phyloP scores from a whole-genome alignment of 1,139 yeast genomes.

The Sugiyamaella sp. region DNA sequence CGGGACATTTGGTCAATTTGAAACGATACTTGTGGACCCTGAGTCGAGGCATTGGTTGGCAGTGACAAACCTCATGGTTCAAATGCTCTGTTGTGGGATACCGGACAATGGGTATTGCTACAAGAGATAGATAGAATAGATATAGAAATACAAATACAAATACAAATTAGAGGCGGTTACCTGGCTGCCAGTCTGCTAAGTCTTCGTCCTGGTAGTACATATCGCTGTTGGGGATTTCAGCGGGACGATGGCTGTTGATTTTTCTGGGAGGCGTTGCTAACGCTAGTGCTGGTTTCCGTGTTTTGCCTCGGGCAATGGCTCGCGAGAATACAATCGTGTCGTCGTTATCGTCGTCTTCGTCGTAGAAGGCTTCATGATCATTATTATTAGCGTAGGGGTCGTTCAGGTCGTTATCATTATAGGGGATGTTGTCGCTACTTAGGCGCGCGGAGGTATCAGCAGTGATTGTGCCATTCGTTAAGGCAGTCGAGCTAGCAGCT shows the following conservation, averaged over 20 bases:
- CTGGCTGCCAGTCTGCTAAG: slow-evolving; percentile 27
- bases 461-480: not conserved
- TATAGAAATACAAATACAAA: not conserved
- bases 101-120: no score
- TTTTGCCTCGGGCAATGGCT: slow-evolving; percentile 14
- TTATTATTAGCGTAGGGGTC: slow-evolving; percentile 1
- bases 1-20: not conserved
- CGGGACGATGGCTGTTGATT: not conserved
- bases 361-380: not conserved
- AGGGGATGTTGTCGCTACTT: not conserved
- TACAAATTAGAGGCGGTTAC: not conserved
- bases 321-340: slow-evolving; percentile 8
- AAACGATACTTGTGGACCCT: slow-evolving; percentile 7
- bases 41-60: no score
- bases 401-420: slow-evolving; percentile 9
- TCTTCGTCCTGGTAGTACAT: slow-evolving; percentile 25
- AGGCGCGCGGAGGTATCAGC: not conserved
- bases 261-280: not conserved
- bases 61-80: no score
- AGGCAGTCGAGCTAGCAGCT: not conserved
- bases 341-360: slow-evolving; percentile 12
- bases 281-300: slow-evolving; percentile 9
- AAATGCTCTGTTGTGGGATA: no score
- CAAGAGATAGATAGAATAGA: no score
- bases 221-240: not conserved